A percentile compares a stretch with the other conserved stretches of the same genome.
phyloP scores from a whole-genome alignment of 768 basidiomycete species.

The Artomyces pyxidatus region DNA sequence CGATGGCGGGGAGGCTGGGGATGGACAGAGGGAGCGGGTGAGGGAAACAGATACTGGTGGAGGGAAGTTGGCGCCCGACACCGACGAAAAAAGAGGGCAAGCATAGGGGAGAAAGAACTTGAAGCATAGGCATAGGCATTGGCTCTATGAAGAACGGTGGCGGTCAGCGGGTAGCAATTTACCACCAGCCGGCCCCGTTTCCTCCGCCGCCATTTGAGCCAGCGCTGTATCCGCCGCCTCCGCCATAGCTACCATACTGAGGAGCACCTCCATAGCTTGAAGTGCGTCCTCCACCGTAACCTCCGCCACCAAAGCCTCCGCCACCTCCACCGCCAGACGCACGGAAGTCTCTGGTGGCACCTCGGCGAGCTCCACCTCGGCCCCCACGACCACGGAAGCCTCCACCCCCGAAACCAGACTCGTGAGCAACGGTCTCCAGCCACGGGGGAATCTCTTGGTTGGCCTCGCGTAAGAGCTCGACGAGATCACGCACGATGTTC shows the following conservation, averaged over 20 bases:
- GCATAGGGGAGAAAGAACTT: background rate
- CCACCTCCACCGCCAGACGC: constrained; percentile 27
- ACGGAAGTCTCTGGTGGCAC: constrained; percentile 40
- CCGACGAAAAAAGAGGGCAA: constrained; percentile 1
- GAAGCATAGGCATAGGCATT: constrained; percentile 4
- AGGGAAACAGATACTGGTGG: constrained; percentile 15
- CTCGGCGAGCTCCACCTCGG: constrained; percentile 46
- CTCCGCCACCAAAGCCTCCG: constrained; percentile 24
- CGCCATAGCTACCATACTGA: constrained; percentile 20
- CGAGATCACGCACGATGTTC: constrained; percentile 83
- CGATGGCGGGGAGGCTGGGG: constrained; percentile 13
- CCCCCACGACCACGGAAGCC: constrained; percentile 43
- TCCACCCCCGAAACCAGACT: constrained; percentile 62
- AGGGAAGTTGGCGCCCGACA: constrained; percentile 5
- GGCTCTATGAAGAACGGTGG: background rate
- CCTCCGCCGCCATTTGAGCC: constrained; percentile 21
- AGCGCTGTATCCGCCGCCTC: constrained; percentile 21
- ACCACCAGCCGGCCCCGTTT: constrained; percentile 39
- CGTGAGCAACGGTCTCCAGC: constrained; percentile 82
- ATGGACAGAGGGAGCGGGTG: constrained; percentile 20
- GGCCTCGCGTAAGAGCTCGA: constrained; percentile 92
- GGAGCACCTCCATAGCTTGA: constrained; percentile 22
- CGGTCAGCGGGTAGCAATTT: constrained; percentile 18
- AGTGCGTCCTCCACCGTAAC: constrained; percentile 28
- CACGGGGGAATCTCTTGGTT: constrained; percentile 91